Evolutionary conservation across 2,329 filamentous ascomycete species (phyloP), one percentile per base, ranked within the genome.

Genomic region (Calonectria hongkongensis): DNA sequence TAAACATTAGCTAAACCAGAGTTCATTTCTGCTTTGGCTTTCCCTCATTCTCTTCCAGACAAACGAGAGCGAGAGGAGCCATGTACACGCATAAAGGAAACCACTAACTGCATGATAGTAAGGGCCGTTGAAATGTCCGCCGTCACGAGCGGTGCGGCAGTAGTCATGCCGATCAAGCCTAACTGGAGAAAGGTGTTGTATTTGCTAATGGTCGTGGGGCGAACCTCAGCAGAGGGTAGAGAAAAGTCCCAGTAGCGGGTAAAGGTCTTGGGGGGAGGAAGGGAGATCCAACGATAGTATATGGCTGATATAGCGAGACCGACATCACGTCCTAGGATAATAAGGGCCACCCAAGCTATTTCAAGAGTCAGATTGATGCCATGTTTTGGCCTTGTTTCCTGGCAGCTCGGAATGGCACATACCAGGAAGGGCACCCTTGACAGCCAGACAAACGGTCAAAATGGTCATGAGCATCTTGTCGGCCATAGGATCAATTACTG

Each of bases 401-500:
- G 45, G 28, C n/a, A 51, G 64, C n/a, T 15, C 13, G 28, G 70
- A 30, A 56, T 50, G 68, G 56, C 39, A 86, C 91, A 77, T 87
- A 95, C 94, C 86, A 71, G 96, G 95, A 64, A 99, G 88, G 16
- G 92, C 90, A 4, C 95, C 95, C 79, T 98, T 95, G 74, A 94
- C 88, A 4, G 96, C 95, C 54, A 98, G 86, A 76, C 94, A 95
- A 15, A 96, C 92, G 0, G 96, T 97, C 79, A 98, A 85, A 71
- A 98, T 92, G 0, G 96, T 98, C 97, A 99, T 98, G 75, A 99
- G 89, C 10, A 92, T 90, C 86, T 99, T 99, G 85, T 99, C 97
- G 3, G 97, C 97, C 94, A 98, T 97, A 7, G 97, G 97, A 81
- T 98, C 96, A 74, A 99, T 95, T 36, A 99, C 92, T 68, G 95